Percentiles rank a stretch among this genome's conserved stretches.
Evolutionary conservation across 176 grass and related monocot genomes (phyloP).

Genomic region (Alloteropsis semialata): DNA sequence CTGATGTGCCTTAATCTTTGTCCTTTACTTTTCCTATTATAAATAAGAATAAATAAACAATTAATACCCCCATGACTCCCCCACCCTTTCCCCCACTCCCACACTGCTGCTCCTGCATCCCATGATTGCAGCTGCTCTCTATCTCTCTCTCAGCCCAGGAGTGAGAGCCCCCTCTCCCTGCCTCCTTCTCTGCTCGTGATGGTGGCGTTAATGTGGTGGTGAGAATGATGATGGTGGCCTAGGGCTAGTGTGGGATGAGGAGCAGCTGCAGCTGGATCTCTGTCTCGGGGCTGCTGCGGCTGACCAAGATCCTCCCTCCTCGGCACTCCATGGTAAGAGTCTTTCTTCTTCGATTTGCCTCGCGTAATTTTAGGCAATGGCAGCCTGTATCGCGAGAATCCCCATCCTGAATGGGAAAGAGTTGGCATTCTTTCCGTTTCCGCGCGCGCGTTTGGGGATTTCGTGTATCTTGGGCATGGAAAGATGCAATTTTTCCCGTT

Average conservation of each 20-base stretch:
- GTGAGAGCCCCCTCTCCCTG: not conserved
- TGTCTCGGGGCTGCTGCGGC: slow-evolving; percentile 12
- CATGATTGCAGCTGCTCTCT: slow-evolving; percentile 29
- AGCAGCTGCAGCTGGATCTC: slow-evolving; percentile 54
- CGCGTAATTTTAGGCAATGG: slow-evolving; percentile 19
- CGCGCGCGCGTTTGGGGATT: not conserved
- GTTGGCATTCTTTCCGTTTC: not conserved
- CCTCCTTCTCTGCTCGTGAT: not conserved
- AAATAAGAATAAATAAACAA: slow-evolving; percentile 25
- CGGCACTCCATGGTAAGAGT: slow-evolving; percentile 19
- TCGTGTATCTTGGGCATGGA: not conserved
- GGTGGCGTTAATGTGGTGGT: not conserved
- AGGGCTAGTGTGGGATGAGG: slow-evolving; percentile 31
- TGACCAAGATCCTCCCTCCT: slow-evolving; percentile 15
- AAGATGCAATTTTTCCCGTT: not conserved
- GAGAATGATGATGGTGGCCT: not conserved
- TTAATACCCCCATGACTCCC: slow-evolving; percentile 46
- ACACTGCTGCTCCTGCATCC: not conserved
- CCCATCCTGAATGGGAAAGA: not conserved
- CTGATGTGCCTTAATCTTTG: slow-evolving; percentile 40
- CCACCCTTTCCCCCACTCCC: not conserved
- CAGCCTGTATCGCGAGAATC: not conserved
- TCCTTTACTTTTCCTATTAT: slow-evolving; percentile 39
- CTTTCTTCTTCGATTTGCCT: slow-evolving; percentile 10
- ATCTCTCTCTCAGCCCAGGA: not conserved